phyloP scores from a whole-genome alignment of 768 basidiomycete species.

The Xerocomellus amylosporus region DNA sequence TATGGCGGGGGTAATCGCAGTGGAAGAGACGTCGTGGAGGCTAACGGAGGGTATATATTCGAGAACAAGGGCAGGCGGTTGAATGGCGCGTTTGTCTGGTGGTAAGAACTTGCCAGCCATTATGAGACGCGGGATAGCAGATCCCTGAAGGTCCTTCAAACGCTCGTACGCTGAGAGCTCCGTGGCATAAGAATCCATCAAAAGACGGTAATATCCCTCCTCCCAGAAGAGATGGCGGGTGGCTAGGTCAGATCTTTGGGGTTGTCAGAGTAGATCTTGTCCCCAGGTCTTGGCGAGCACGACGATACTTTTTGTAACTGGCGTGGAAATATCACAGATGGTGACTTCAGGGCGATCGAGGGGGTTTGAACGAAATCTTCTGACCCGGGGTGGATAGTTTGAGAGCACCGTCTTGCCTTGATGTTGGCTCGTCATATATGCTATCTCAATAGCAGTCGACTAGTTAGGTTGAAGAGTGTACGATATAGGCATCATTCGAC shows the following conservation, averaged over 20 bases:
- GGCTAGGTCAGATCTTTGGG: background rate
- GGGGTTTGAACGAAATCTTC: background rate
- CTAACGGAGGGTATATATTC: background rate
- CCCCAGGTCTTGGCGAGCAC: constrained; percentile 1
- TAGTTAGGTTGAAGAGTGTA: no score
- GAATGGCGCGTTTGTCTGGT: constrained; percentile 2
- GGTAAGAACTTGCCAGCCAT: background rate
- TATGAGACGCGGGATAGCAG: background rate
- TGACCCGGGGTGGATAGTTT: background rate
- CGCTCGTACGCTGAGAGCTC: background rate
- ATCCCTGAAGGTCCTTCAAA: constrained; percentile 1
- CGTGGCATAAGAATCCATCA: background rate
- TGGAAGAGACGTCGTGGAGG: background rate
- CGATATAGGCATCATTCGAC: no score
- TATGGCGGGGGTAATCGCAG: background rate
- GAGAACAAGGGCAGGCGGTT: background rate
- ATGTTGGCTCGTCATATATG: background rate
- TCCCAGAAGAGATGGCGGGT: background rate
- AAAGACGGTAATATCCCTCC: background rate
- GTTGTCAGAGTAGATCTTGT: background rate
- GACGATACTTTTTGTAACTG: constrained; percentile 1
- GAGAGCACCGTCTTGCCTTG: background rate
- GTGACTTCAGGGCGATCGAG: background rate
- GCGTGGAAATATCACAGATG: background rate
- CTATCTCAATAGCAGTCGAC: background rate